Evolutionary conservation across 345 rosid species (phyloP).

Genomic region (Brassica carinata): DNA sequence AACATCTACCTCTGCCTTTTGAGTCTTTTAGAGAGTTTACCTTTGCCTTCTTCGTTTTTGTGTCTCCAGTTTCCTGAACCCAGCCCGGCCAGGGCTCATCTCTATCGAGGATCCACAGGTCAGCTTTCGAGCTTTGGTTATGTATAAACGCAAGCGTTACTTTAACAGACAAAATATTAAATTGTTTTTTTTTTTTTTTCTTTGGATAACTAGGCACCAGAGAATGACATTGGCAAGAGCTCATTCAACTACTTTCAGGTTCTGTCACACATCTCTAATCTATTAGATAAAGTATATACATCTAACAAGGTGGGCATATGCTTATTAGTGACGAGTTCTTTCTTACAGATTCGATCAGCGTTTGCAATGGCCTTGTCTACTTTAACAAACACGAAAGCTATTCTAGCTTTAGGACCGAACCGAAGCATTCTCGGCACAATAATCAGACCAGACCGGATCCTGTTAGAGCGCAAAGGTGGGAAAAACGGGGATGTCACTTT

Average conservation of each 20-base stretch:
- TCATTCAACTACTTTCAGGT: constrained; percentile 98
- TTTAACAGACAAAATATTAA: constrained; percentile 11
- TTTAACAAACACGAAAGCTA: constrained; percentile 68
- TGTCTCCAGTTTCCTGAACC: constrained; percentile 58
- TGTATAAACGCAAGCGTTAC: neutral
- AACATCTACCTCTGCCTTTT: neutral
- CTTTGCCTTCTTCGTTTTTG: neutral
- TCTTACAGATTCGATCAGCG: constrained; percentile 82
- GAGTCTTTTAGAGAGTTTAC: neutral
- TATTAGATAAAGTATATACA: neutral
- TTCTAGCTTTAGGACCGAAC: constrained; percentile 61
- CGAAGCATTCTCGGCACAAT: constrained; percentile 92
- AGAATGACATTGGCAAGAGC: constrained; percentile 87
- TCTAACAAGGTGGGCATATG: neutral
- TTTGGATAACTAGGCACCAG: constrained; percentile 61
- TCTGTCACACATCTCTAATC: constrained; percentile 14
- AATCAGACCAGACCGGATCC: constrained; percentile 74
- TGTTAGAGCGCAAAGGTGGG: constrained; percentile 84
- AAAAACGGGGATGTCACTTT: constrained; percentile 65
- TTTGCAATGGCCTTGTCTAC: constrained; percentile 77
- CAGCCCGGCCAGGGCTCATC: constrained; percentile 68
- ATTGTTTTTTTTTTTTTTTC: neutral
- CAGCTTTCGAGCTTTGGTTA: constrained; percentile 15
- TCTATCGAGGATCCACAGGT: constrained; percentile 98
- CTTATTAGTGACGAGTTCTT: neutral